phyloP scores from a whole-genome alignment of 1,284 basidiomycete genomes.

The Rhodotorula sp. region DNA sequence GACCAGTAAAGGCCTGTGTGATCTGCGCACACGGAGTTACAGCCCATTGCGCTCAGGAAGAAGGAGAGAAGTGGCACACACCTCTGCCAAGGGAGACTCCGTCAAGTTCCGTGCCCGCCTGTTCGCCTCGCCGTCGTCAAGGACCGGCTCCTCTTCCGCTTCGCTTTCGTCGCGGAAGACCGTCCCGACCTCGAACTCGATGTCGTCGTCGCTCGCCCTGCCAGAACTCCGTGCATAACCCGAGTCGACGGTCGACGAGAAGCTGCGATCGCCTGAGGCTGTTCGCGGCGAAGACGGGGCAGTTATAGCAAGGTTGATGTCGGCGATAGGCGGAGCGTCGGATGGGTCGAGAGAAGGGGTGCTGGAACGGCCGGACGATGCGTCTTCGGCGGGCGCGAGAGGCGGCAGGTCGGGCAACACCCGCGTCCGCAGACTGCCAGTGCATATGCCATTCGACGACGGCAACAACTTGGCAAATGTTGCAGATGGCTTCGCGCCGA shows the following conservation, averaged over 20 bases:
- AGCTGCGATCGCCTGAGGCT: background rate
- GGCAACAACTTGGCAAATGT: background rate
- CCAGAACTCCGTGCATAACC: slow-evolving; percentile 23
- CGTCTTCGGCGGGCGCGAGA: background rate
- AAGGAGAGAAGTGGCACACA: background rate
- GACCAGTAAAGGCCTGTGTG: slow-evolving; percentile 36
- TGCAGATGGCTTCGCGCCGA: background rate
- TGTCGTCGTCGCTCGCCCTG: slow-evolving; percentile 5
- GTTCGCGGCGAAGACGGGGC: background rate
- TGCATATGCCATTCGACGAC: slow-evolving; percentile 27
- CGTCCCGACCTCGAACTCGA: background rate
- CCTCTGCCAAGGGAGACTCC: slow-evolving; percentile 33
- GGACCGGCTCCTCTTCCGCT: background rate
- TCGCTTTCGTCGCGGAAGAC: slow-evolving; percentile 15
- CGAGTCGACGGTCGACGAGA: slow-evolving; percentile 21
- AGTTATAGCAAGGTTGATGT: background rate
- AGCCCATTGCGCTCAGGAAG: accelerated
- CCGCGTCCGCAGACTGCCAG: slow-evolving; percentile 25
- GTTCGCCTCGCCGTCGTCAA: slow-evolving; percentile 2
- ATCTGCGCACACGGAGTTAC: background rate
- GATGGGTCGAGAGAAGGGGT: background rate
- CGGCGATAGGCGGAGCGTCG: background rate
- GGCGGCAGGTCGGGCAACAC: slow-evolving; percentile 22
- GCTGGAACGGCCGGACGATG: background rate
- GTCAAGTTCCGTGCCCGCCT: slow-evolving; percentile 28